Percentiles rank a stretch among this genome's conserved stretches.
phyloP scores from a whole-genome alignment of 2,329 filamentous ascomycete genomes.

The Pyricularia grisea region DNA sequence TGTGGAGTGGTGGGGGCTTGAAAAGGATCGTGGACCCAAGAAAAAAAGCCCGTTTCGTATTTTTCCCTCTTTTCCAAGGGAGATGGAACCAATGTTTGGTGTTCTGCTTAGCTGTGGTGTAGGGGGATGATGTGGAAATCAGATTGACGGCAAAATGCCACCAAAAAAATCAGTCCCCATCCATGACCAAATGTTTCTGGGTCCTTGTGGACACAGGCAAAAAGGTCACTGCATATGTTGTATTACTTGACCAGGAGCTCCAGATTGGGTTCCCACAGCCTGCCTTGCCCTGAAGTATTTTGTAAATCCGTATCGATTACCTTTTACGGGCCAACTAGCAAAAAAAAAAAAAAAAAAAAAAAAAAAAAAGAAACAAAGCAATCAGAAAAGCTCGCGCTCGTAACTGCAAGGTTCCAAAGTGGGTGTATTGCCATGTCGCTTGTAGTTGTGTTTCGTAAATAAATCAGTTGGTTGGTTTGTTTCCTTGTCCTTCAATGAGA shows the following conservation, averaged over 20 bases:
- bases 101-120: neutral
- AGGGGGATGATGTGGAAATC: neutral
- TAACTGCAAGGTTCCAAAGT: neutral
- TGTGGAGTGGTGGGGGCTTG: neutral
- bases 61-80: too few species aligned
- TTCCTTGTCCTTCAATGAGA: neutral
- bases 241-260: neutral
- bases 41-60: neutral
- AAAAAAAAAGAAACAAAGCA: neutral
- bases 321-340: neutral
- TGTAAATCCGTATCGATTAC: neutral
- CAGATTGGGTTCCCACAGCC: neutral
- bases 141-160: too few species aligned
- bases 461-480: neutral
- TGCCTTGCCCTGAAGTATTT: too few species aligned
- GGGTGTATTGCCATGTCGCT: neutral
- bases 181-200: too few species aligned
- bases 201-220: too few species aligned
- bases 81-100: too few species aligned
- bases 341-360: neutral
- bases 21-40: neutral
- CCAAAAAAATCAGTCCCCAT: too few species aligned
- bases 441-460: neutral
- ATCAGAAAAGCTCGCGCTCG: neutral
- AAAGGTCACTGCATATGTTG: neutral